Evolutionary conservation across 495 filamentous ascomycete genomes (phyloP), one percentile per base, ranked within the genome.

Genomic region (Penicillium angulare): DNA sequence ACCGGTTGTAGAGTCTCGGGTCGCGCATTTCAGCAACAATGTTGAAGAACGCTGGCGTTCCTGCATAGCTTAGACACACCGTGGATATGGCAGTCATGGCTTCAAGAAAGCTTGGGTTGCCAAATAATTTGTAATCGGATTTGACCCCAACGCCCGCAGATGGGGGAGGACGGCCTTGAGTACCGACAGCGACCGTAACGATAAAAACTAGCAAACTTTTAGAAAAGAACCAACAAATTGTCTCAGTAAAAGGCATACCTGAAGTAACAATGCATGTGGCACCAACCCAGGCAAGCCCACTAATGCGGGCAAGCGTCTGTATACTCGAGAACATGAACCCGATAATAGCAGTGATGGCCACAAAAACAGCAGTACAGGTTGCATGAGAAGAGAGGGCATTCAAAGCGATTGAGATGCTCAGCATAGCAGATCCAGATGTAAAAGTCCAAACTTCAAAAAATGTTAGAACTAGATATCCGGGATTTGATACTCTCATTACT

Each of bases 1-100:
- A 74, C 63, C 80, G 79, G 34, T 67, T 65, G 53, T 77, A 87
- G 47, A 84, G 77, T 15, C 57, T 54, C 0, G 84, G 85, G 0
- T 82, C 78, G 52, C 84, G 81, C 80, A 90, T 86, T 63, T 90
- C 87, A 33, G 83, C 78, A 57, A 83, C 84, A 62, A 92, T 86
- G 16, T 74, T 77, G 72, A 90, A 88, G 76, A 75, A 86, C 57
- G 67, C 85, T 43, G 79, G 85, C 55, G 72, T 86, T 55, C 60
- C 75, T 18, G 87, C 86, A 56, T 90, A 87, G 47, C 86, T 73
- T 24, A 90, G 81, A 58, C n/a, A n/a, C n/a, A n/a, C n/a, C n/a
- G 88, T 84, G n/a, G 80, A 79, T 20, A 88, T 73, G 7, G 84
- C 81, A 27, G 84, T 77, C 50, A 89, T 68, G 17, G 63, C 69